Conservation (phyloP, 179 eudicot genomes). For the Amaranthus tricolor region DNA sequence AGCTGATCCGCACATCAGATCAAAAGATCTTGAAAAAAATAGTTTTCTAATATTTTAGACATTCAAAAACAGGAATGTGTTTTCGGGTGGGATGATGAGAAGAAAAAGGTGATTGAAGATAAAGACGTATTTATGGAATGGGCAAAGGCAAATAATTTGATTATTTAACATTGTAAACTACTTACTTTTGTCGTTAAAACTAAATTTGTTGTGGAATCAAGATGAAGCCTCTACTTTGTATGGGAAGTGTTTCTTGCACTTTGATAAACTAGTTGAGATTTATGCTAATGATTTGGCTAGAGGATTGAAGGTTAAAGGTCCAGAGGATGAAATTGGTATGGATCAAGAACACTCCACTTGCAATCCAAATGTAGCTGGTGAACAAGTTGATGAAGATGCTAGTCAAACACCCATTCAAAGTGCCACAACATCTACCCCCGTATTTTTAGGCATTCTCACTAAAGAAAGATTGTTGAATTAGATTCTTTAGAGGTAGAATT, state of each 20-base stretch:
- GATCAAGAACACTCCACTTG: not conserved
- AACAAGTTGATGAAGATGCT: not conserved
- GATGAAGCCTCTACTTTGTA: conserved; percentile 15
- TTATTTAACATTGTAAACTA: no score
- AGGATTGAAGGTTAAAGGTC: not conserved
- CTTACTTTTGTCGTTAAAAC: no score
- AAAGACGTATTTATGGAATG: no score
- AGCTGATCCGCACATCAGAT: no score
- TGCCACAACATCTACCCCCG: not conserved
- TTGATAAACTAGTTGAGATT: not conserved
- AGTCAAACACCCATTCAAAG: not conserved
- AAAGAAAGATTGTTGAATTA: not conserved
- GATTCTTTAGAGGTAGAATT: conserved; percentile 1
- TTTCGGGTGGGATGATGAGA: no score
- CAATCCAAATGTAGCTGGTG: not conserved
- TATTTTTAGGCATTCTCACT: not conserved
- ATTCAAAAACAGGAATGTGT: no score
- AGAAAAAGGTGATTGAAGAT: no score
- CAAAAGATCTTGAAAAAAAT: no score
- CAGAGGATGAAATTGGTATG: not conserved
- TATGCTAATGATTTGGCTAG: conserved; percentile 9
- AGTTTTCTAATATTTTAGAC: not conserved
- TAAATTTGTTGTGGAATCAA: not conserved
- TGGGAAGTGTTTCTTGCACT: not conserved
- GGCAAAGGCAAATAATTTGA: no score